Base-by-base conservation (phyloP, 2,329 filamentous ascomycete genomes). In the Fusarium newnesense region DNA sequence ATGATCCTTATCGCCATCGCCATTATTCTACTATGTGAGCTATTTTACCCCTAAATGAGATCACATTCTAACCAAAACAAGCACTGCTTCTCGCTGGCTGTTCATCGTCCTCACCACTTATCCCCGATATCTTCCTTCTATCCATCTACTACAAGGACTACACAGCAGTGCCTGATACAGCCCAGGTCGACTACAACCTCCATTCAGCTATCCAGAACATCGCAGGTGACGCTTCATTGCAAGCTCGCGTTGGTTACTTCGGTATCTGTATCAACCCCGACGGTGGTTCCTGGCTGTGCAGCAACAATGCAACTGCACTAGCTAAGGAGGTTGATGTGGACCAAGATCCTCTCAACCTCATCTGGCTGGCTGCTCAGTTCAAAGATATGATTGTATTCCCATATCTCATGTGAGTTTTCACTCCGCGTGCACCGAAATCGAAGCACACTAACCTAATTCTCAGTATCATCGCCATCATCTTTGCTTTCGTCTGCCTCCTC, bases 371-470 rank as follows among this genome's bases (percentile, higher is more conserved):
- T 30, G 92, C 93, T 77, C 97, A 97, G 75, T 99, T 99, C 86
- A 98, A 98, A 83, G 95, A 98, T 83, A 96, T 95, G 84, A 96
- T 99, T 81, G 96, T 99, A 49, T 99, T 99, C 81, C 96, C 96
- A 15, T 99, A 98, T 80, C 86, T 99, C 26, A 92, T 99, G 93
- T 96, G 83, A 86, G 93, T 86, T n/a, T 4, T 19, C 7, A 26
- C 34, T 3, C 8, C 15, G 2, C 9, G 10, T 18, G 15, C 13
- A 26, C 54, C 24, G 13, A 12, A 15, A 15, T 21, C 21, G 5
- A 6, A 15, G 13, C 3, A 42, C 34, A 28, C 69, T 76, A 39
- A 75, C 64, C 15, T 6, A 9, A 21, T 9, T 15, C 34, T 75
- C 56, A 96, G 94, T 73, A 99, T 99, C 86, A 95, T 99, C 79